Percentiles rank a stretch among this genome's conserved stretches.
These are phyloP conservation scores for Imleria badia DNA, from an alignment of 768 basidiomycete species.

Conservation along the genomic window DNA sequence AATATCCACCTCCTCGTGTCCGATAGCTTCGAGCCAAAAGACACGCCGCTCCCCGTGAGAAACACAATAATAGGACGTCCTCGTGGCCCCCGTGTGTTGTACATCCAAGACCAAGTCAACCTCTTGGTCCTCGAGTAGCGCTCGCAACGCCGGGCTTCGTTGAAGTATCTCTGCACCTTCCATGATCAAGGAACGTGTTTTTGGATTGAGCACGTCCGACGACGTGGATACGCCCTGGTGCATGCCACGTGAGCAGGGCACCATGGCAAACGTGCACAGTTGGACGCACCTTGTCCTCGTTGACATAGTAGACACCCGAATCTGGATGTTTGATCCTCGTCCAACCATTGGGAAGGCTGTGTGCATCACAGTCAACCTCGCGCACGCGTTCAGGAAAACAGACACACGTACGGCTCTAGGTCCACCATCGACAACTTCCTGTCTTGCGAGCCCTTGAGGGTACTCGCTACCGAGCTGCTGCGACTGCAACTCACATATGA, in stretches of 20 bases:
- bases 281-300: constrained; percentile 30
- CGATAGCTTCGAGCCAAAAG: constrained; percentile 30
- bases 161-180: constrained; percentile 12
- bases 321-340: constrained; percentile 31
- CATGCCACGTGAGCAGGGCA: neutral
- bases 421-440: neutral
- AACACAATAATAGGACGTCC: constrained; percentile 27
- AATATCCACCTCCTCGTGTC: constrained; percentile 18
- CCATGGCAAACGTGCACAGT: neutral
- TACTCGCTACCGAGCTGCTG: constrained; percentile 9
- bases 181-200: constrained; percentile 5
- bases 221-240: constrained; percentile 14
- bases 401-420: constrained; percentile 9
- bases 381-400: neutral
- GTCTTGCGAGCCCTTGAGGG: constrained; percentile 17
- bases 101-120: constrained; percentile 21
- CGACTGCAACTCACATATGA: neutral
- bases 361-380: neutral
- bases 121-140: constrained; percentile 8
- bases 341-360: constrained; percentile 28
- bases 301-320: constrained; percentile 31
- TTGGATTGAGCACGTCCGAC: constrained; percentile 8
- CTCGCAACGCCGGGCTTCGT: constrained; percentile 1
- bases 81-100: neutral
- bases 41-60: constrained; percentile 28